phyloP scores from a whole-genome alignment of 306 rosid genomes.

The Rosa rugosa region DNA sequence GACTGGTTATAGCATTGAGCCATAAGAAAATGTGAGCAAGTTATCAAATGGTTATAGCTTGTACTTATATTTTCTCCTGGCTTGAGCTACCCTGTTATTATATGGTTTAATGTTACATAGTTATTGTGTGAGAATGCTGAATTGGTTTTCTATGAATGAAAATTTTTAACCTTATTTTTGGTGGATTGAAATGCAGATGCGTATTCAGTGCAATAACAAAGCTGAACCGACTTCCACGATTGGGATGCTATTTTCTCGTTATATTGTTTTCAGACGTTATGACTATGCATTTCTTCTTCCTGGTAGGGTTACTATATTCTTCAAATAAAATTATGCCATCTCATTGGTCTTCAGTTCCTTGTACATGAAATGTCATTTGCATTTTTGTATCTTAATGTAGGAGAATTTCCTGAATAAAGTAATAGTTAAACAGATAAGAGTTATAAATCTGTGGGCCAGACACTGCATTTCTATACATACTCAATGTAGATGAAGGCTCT shows the following conservation, averaged over 20 bases:
- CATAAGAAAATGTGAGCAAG: conserved; percentile 1
- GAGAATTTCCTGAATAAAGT: background rate
- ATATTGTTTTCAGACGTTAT: conserved; percentile 69
- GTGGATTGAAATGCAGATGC: conserved; percentile 56
- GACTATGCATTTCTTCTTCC: conserved; percentile 93
- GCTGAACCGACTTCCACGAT: conserved; percentile 65
- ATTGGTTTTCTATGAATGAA: background rate
- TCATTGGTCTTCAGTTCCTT: background rate
- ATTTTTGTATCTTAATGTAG: background rate
- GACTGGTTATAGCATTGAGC: background rate
- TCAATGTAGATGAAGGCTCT: background rate
- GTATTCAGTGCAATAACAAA: conserved; percentile 84
- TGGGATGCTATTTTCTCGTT: conserved; percentile 91
- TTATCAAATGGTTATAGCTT: background rate
- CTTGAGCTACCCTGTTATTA: background rate
- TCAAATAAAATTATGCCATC: conserved; percentile 1
- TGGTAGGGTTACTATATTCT: conserved; percentile 52
- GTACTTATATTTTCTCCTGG: background rate
- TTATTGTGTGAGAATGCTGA: background rate
- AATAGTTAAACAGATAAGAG: background rate
- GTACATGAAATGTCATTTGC: background rate
- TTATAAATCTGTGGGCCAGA: background rate
- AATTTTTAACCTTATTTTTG: conserved; percentile 13
- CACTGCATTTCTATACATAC: background rate
- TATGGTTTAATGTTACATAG: conserved; percentile 12